Base-by-base conservation (phyloP, 1,284 basidiomycete species). In the Cystobasidiaceae sp. region DNA sequence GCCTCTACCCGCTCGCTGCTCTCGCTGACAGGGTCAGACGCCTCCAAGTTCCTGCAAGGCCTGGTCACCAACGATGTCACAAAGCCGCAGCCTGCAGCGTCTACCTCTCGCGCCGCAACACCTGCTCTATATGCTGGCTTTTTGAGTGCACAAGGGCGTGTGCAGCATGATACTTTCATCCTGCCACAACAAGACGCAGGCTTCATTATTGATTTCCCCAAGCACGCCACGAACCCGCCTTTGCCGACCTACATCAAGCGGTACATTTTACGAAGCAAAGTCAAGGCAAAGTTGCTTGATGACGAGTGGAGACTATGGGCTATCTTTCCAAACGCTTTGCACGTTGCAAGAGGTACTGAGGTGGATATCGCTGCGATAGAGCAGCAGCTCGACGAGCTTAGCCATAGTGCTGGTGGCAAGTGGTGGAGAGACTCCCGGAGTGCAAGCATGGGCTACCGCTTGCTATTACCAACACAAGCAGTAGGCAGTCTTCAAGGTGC, bases 61-160 rank as follows among this genome's bases (percentile, higher is more conserved):
- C 79, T 96, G 48, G 82, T 93, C 49, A 82, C 83, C 80, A 74
- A 84, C 80, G 71, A 83, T 87, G 72, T 77, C 4, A 50, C 19
- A 28, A 52, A 15, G 44, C 75, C 21, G 61, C 65, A 15, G 57
- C 51, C 27, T 30, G 54, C 54, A 39, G 37, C 37, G 23, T 54
- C 82, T 79, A 2, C 78, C 76, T 52, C 48, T 15, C 17, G 27
- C 27, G 21, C 6, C 8, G 50, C 49, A 43, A 46, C 46, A 32
- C 76, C 79, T 39, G 85, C 86, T 4, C 81, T 85, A 68, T 97
- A 87, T 75, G 85, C 88, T 28, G 85, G 86, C 0, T 86, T 97
- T 73, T 79, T 97, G 30, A 89, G 92, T 73, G 88, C 93, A 39
- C 89, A 96, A 88, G 96, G 96, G 44, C 84, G 93, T 73, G 85